These are phyloP conservation scores for Mucor irregularis DNA, from an alignment of 371 early-diverging fungal species.

Conservation along the genomic window DNA sequence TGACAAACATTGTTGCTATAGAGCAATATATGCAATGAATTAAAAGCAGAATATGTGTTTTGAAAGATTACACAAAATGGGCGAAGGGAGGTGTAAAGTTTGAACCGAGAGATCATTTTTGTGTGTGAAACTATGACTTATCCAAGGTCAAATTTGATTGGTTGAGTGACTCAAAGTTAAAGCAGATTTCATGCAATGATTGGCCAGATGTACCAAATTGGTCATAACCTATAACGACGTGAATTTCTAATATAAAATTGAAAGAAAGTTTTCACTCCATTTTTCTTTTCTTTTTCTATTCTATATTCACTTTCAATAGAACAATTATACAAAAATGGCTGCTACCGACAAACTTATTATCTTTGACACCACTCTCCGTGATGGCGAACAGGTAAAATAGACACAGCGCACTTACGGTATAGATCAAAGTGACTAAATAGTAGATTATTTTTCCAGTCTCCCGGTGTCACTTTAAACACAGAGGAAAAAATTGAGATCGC, in stretches of 20 bases:
- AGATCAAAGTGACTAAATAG: neutral
- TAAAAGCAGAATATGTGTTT: too few relatives aligned
- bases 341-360: constrained; percentile 76
- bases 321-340: neutral
- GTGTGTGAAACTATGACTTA: constrained; percentile 12
- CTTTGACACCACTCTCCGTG: constrained; percentile 94
- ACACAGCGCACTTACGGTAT: neutral
- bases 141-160: constrained; percentile 4
- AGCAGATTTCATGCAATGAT: constrained; percentile 9
- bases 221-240: constrained; percentile 15
- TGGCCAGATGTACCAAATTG: constrained; percentile 18
- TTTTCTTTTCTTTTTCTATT: neutral
- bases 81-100: too few relatives aligned
- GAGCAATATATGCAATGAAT: too few relatives aligned
- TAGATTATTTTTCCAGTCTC: constrained; percentile 65
- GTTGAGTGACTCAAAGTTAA: neutral
- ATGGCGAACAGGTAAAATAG: constrained; percentile 87
- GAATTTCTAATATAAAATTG: neutral
- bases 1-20: too few relatives aligned
- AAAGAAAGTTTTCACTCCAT: neutral
- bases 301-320: neutral
- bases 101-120: too few relatives aligned
- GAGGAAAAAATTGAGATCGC: constrained; percentile 95
- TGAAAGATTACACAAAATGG: too few relatives aligned
- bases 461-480: constrained; percentile 90